Conservation (phyloP, 352 stramenopile species). For the Halophytophthora polymorphica region DNA sequence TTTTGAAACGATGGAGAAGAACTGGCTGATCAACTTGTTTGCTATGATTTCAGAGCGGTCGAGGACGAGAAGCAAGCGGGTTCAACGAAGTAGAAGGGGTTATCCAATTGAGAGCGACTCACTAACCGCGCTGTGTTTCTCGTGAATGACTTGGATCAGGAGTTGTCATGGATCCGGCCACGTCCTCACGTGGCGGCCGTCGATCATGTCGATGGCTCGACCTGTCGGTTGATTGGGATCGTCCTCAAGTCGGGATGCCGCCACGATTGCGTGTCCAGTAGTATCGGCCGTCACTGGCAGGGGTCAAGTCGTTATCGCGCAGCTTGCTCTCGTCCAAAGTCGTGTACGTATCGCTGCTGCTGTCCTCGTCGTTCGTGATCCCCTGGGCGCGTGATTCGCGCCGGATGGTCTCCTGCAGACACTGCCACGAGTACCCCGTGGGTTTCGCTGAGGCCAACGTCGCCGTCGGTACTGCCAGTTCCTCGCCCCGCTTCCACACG, state of each 20-base stretch:
- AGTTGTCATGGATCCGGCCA: slow-evolving; percentile 2
- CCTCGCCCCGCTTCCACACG: not conserved
- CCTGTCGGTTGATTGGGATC: slow-evolving; percentile 10
- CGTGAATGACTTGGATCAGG: slow-evolving; percentile 14
- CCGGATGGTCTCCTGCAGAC: slow-evolving; percentile 69
- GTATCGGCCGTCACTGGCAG: not conserved
- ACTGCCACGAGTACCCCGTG: slow-evolving; percentile 71
- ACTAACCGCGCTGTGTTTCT: slow-evolving; percentile 9
- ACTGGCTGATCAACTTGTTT: slow-evolving; percentile 15
- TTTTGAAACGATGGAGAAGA: slow-evolving; percentile 14
- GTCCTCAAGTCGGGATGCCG: slow-evolving; percentile 12
- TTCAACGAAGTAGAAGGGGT: not conserved
- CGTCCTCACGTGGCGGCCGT: too few relatives aligned
- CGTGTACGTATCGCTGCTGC: slow-evolving; percentile 7
- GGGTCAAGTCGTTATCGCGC: slow-evolving; percentile 2
- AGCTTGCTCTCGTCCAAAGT: slow-evolving; percentile 17
- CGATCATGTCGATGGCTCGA: not conserved
- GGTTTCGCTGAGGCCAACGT: slow-evolving; percentile 12
- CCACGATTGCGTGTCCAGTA: slow-evolving; percentile 28
- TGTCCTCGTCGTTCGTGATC: slow-evolving; percentile 44
- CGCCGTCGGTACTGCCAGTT: slow-evolving; percentile 5
- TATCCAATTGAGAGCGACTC: not conserved
- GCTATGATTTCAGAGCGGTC: slow-evolving; percentile 9
- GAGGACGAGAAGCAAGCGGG: not conserved
- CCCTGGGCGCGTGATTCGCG: slow-evolving; percentile 65